These are phyloP conservation scores for Hortiboletus campestris DNA, from an alignment of 768 basidiomycete genomes.

Conservation along the genomic window DNA sequence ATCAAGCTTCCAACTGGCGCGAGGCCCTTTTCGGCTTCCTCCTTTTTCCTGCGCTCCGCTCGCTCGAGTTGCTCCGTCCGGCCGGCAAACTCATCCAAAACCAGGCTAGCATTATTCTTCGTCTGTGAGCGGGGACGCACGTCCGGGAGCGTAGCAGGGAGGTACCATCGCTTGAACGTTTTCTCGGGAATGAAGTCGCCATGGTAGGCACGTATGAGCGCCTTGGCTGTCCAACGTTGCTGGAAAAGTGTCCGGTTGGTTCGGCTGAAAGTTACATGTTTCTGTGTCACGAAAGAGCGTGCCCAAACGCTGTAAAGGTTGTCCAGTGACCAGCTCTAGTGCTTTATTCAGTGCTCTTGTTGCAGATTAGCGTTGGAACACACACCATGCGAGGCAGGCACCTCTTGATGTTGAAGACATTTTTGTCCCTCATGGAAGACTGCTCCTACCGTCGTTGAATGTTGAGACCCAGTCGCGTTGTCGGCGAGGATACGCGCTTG, in stretches of 20 bases:
- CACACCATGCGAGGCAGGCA: constrained; percentile 81
- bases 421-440: constrained; percentile 47
- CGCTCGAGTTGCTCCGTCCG: constrained; percentile 44
- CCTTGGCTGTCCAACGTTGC: constrained; percentile 87
- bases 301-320: constrained; percentile 91
- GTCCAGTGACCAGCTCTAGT: constrained; percentile 82
- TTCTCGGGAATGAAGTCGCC: constrained; percentile 92
- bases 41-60: constrained; percentile 46
- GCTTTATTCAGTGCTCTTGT: not conserved
- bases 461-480: too few relatives aligned
- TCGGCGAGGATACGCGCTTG: not conserved
- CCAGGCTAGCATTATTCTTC: constrained; percentile 36
- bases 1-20: constrained; percentile 95
- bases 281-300: constrained; percentile 55
- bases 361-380: not conserved
- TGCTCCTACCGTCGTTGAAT: not conserved
- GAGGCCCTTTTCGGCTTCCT: constrained; percentile 59
- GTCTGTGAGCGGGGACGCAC: constrained; percentile 60
- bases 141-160: constrained; percentile 83
- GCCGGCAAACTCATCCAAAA: constrained; percentile 57
- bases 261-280: constrained; percentile 53
- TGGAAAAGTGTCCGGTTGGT: constrained; percentile 73
- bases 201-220: constrained; percentile 89
- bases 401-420: constrained; percentile 43
- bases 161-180: constrained; percentile 93